A percentile compares a stretch with the other conserved stretches of the same genome.
Conservation (phyloP, 805 yeast genomes). For the Ogataea thermomethanolica region DNA sequence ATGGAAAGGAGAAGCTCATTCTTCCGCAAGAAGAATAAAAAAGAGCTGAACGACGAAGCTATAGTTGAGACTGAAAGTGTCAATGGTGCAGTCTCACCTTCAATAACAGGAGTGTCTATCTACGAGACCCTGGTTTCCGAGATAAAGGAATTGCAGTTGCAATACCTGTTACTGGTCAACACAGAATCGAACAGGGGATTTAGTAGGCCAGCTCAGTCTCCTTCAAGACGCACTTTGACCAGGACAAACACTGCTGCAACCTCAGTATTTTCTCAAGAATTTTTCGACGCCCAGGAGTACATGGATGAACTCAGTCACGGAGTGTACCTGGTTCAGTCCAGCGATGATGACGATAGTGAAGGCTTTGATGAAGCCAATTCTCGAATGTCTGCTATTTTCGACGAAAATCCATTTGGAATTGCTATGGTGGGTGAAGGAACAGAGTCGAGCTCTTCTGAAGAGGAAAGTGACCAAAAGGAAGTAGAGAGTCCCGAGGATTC, state of each 20-base stretch:
- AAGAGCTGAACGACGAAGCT: constrained; percentile 9
- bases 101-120: constrained; percentile 4
- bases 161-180: constrained; percentile 20
- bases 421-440: constrained; percentile 2
- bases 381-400: constrained; percentile 2
- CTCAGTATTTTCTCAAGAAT: constrained; percentile 48
- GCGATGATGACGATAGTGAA: constrained; percentile 24
- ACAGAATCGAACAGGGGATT: constrained; percentile 23
- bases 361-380: constrained; percentile 13
- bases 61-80: not conserved
- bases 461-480: constrained; percentile 12
- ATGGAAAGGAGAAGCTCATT: constrained; percentile 19
- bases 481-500: not conserved
- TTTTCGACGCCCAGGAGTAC: constrained; percentile 67
- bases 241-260: constrained; percentile 28
- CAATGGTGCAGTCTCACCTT: not conserved
- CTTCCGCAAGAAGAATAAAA: constrained; percentile 25
- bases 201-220: constrained; percentile 20
- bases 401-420: constrained; percentile 8
- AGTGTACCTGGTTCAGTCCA: constrained; percentile 50
- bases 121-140: constrained; percentile 15
- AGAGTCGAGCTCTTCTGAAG: constrained; percentile 13
- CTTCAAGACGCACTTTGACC: constrained; percentile 24
- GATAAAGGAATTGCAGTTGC: constrained; percentile 23
- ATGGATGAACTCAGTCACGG: constrained; percentile 46